Base-by-base conservation (phyloP, 163 green algal genomes). In the Prototheca stagnorum region DNA sequence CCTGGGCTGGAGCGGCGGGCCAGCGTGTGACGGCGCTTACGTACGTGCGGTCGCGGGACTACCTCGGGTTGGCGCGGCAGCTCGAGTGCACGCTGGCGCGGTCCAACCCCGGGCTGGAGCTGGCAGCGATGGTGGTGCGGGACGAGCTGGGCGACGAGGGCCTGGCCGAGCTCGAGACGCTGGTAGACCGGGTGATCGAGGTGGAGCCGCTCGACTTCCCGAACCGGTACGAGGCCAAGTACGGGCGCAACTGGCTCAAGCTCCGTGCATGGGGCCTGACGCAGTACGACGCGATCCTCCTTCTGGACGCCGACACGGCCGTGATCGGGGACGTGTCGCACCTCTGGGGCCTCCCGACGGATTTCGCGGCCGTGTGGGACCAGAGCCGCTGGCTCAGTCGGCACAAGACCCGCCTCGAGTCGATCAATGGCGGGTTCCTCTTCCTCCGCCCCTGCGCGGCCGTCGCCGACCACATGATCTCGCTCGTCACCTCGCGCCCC, bases 301-400 rank as follows among this genome's bases (percentile, higher is more conserved):
- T 68, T 16, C 29, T 68, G 42, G 60, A 68, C 29, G 28, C 29
- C 28, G 45, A 56, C 20, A 53, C 48, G 3, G 23, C 39, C 12
- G 22, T 68, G 3, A 15, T 39, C 1, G 44, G 36, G 4, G 41
- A 59, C 24, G n/a, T 68, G 19, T 20, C 27, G 9, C 44, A 28
- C 17, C 42, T 68, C n/a, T 68, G 61, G 44, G 17, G 11, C 15
- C 47, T 63, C 46, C 53, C 53, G 36, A 55, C 47, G 14, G 35
- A 46, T 43, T 68, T 68, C 60, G 60, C 60, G n/a, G 58, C 51
- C 3, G 37, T 53, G 19, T 56, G 36, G 34, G 51, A 67, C 46
- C 58, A 67, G 39, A 27, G 5, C 35, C 34, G 26, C 27, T 44
- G 35, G 45, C 23, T 62, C 20, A 15, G 34, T 17, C 36, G 48